These are phyloP conservation scores for Suhomyces bokatorum DNA, from an alignment of 1,139 yeast species.

Conservation along the genomic window DNA sequence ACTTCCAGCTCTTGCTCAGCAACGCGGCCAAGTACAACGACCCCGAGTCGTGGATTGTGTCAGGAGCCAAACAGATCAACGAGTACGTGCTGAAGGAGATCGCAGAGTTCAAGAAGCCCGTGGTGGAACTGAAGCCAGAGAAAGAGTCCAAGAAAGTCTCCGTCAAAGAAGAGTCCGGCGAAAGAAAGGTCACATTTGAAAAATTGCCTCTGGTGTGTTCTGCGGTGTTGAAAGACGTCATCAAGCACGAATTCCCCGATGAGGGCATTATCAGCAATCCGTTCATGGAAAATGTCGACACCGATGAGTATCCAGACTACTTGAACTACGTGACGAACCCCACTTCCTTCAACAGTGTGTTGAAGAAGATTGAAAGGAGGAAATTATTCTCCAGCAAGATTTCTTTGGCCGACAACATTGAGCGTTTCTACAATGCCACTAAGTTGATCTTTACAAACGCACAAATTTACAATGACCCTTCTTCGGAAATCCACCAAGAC, in stretches of 20 bases:
- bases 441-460: slow-evolving; percentile 58
- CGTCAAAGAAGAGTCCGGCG: slow-evolving; percentile 9
- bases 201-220: slow-evolving; percentile 27
- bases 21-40: slow-evolving; percentile 67
- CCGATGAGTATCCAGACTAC: slow-evolving; percentile 60
- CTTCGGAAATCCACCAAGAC: slow-evolving; percentile 57
- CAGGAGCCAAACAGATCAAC: slow-evolving; percentile 48
- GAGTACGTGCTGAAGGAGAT: slow-evolving; percentile 47
- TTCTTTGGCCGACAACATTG: slow-evolving; percentile 41
- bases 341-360: slow-evolving; percentile 53
- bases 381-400: slow-evolving; percentile 34
- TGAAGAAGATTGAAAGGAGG: slow-evolving; percentile 42
- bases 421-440: slow-evolving; percentile 50
- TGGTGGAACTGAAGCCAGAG: slow-evolving; percentile 15
- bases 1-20: slow-evolving; percentile 55
- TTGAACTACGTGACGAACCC: slow-evolving; percentile 56
- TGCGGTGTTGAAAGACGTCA: slow-evolving; percentile 35
- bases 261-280: slow-evolving; percentile 54
- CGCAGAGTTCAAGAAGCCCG: slow-evolving; percentile 22
- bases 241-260: slow-evolving; percentile 44
- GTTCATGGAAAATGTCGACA: slow-evolving; percentile 57
- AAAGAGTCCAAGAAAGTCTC: slow-evolving; percentile 17
- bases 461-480: slow-evolving; percentile 55
- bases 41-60: slow-evolving; percentile 60
- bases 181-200: slow-evolving; percentile 19